A percentile compares a stretch with the other conserved stretches of the same genome.
These are phyloP conservation scores for Globisporangium rhizosaccharum DNA, from an alignment of 352 stramenopile species.

Conservation along the genomic window DNA sequence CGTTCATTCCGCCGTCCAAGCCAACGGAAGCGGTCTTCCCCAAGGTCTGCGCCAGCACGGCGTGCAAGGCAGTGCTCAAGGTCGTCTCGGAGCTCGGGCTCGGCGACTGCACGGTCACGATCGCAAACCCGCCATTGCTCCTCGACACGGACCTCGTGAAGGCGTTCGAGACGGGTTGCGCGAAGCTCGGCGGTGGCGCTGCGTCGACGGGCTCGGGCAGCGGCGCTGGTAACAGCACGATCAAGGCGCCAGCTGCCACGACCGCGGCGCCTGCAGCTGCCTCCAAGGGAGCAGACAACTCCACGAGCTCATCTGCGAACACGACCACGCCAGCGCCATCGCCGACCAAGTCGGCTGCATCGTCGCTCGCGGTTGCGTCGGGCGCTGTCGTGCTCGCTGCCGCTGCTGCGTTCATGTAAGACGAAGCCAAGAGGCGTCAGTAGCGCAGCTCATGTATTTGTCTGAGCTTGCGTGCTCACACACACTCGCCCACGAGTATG, in stretches of 20 bases:
- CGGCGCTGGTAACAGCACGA: not conserved
- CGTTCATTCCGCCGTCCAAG: conserved; percentile 17
- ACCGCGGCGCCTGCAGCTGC: not conserved
- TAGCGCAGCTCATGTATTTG: not conserved
- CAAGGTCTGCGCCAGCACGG: conserved; percentile 22
- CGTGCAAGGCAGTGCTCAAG: conserved; percentile 28
- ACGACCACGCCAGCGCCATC: not conserved
- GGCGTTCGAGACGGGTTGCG: not conserved
- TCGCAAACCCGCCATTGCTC: not conserved
- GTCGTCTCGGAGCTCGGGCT: conserved; percentile 18
- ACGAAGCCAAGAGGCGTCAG: not conserved
- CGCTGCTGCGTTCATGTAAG: conserved; percentile 14
- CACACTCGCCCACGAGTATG: not conserved
- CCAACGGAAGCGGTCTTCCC: conserved; percentile 17
- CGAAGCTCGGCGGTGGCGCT: not conserved
- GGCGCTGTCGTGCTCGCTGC: conserved; percentile 8
- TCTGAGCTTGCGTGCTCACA: too few species aligned
- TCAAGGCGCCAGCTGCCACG: not conserved
- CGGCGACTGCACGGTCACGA: conserved; percentile 8
- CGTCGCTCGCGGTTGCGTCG: conserved; percentile 3
- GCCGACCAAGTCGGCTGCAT: conserved; percentile 4
- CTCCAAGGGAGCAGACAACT: not conserved
- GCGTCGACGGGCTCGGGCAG: not conserved
- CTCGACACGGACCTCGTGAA: conserved; percentile 3
- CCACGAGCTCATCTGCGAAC: not conserved